These are phyloP conservation scores for Schwanniomyces occidentalis DNA, from an alignment of 805 yeast species.

Conservation along the genomic window DNA sequence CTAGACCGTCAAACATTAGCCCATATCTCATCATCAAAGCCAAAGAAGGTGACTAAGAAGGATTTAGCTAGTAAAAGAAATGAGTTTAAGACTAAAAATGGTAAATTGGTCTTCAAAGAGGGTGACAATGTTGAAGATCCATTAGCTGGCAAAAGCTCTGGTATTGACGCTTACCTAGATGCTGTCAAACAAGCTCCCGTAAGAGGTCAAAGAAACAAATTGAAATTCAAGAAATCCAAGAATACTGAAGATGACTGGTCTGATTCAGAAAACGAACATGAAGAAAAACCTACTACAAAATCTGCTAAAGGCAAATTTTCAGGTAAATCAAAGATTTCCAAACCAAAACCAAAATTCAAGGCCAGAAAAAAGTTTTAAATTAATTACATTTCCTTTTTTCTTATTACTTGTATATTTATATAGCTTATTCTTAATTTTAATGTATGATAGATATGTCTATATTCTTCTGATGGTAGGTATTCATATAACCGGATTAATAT, in stretches of 20 bases:
- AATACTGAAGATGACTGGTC: conserved; percentile 50
- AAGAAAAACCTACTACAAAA: conserved; percentile 11
- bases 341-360: conserved; percentile 52
- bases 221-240: conserved; percentile 76
- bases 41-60: conserved; percentile 55
- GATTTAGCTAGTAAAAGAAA: conserved; percentile 35
- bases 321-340: conserved; percentile 26
- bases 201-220: conserved; percentile 87
- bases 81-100: conserved; percentile 56
- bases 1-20: conserved; percentile 83
- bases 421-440: not conserved
- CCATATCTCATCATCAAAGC: conserved; percentile 85
- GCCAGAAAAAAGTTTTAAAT: conserved; percentile 58
- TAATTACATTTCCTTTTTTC: not conserved
- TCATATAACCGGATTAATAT: no score
- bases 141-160: conserved; percentile 45
- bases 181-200: conserved; percentile 93
- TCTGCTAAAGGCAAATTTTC: conserved; percentile 13
- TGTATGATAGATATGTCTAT: no score
- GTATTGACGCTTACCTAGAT: conserved; percentile 89
- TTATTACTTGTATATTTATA: not conserved
- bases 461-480: no score
- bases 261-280: conserved; percentile 50
- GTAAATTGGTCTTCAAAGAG: conserved; percentile 68
- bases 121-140: conserved; percentile 48